Evolutionary conservation across 1,139 yeast genomes (phyloP).

Genomic region (Magnusiomyces magnusii): DNA sequence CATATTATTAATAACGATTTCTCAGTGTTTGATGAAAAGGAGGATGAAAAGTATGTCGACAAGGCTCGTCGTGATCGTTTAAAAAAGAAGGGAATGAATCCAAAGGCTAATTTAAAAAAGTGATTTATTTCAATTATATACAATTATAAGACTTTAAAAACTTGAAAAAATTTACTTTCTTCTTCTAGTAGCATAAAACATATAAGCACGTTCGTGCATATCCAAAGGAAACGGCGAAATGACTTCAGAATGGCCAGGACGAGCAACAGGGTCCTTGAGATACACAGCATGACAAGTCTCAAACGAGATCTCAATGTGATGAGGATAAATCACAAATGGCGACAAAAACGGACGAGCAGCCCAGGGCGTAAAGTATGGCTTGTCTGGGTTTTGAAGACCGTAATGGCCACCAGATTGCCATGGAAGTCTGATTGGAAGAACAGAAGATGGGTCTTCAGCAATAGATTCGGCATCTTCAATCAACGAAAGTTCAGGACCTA

Average conservation of each 20-base stretch:
- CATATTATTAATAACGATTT: conserved; percentile 82
- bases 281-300: conserved; percentile 92
- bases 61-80: conserved; percentile 64
- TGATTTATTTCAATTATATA: conserved; percentile 1
- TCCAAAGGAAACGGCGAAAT: conserved; percentile 81
- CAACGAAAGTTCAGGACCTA: conserved; percentile 41
- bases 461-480: conserved; percentile 46
- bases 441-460: conserved; percentile 44
- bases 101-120: conserved; percentile 37
- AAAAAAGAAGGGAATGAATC: conserved; percentile 77
- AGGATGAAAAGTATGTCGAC: conserved; percentile 67
- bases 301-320: conserved; percentile 84
- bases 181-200: conserved; percentile 74
- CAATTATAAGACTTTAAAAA: background rate
- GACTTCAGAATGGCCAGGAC: conserved; percentile 96
- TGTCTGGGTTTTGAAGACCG: conserved; percentile 70
- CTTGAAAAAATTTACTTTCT: conserved; percentile 19
- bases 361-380: conserved; percentile 95
- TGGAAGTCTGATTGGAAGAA: conserved; percentile 27
- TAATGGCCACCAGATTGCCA: conserved; percentile 48
- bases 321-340: conserved; percentile 86
- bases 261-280: conserved; percentile 91
- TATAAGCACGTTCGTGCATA: conserved; percentile 89
- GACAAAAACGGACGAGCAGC: conserved; percentile 88
- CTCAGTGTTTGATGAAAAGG: conserved; percentile 69